These are phyloP conservation scores for Wilcoxina mikolae DNA, from an alignment of 495 filamentous ascomycete genomes.

Conservation along the genomic window DNA sequence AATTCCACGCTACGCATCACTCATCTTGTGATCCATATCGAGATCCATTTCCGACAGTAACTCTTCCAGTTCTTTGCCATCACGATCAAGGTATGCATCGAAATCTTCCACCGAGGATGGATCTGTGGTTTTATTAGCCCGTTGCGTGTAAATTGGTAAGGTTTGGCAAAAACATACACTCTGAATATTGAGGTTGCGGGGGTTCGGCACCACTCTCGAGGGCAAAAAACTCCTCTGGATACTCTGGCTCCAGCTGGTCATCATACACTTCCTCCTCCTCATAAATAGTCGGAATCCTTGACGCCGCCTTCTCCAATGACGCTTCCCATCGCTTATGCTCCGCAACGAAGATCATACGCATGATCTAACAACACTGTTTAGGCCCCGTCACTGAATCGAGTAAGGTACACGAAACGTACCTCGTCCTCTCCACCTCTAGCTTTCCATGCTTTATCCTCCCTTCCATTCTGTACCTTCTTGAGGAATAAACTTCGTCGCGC, in stretches of 20 bases:
- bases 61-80: slow-evolving; percentile 23
- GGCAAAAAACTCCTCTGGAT: not conserved
- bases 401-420: slow-evolving; percentile 35
- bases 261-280: slow-evolving; percentile 25
- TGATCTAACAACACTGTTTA: slow-evolving; percentile 28
- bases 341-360: slow-evolving; percentile 35
- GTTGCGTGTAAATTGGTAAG: not conserved
- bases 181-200: not conserved
- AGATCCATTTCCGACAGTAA: slow-evolving; percentile 23
- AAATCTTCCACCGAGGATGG: slow-evolving; percentile 16
- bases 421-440: slow-evolving; percentile 62
- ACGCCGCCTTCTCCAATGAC: slow-evolving; percentile 18
- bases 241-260: not conserved
- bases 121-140: slow-evolving; percentile 5
- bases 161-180: not conserved
- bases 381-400: slow-evolving; percentile 1
- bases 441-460: slow-evolving; percentile 52
- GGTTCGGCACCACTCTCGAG: too few relatives aligned
- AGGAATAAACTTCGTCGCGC: slow-evolving; percentile 53
- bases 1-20: not conserved
- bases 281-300: slow-evolving; percentile 27
- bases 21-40: slow-evolving; percentile 15
- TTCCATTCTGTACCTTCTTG: slow-evolving; percentile 54
- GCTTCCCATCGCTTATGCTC: slow-evolving; percentile 37
- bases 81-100: slow-evolving; percentile 23